phyloP scores from a whole-genome alignment of 305 asterid genomes.

The Fraxinus angustifolia region DNA sequence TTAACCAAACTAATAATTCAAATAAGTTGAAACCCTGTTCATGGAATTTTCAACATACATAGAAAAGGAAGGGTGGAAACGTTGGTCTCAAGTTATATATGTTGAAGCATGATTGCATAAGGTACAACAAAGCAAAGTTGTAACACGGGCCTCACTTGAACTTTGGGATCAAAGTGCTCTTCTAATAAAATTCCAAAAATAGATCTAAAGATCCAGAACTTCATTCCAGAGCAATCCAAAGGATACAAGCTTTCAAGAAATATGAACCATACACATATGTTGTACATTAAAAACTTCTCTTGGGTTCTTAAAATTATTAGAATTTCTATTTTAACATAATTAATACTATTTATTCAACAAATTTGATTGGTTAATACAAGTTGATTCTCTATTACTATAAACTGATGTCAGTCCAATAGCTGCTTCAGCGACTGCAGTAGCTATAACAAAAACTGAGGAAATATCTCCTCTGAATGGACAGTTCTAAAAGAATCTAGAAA shows the following conservation, averaged over 20 bases:
- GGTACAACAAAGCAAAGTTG: not conserved
- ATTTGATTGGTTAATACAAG: not conserved
- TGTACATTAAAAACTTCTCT: not conserved
- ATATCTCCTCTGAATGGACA: not conserved
- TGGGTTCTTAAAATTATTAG: not conserved
- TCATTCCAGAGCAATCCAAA: not conserved
- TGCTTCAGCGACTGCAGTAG: not conserved
- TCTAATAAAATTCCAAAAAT: not conserved
- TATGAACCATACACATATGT: not conserved
- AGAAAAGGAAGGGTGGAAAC: not conserved
- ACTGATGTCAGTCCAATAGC: not conserved
- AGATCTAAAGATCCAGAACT: not conserved
- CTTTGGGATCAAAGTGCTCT: not conserved
- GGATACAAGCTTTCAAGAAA: not conserved
- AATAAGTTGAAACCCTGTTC: not conserved
- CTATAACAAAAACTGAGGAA: not conserved
- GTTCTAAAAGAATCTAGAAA: not conserved
- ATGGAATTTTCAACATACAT: not conserved
- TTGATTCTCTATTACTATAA: not conserved
- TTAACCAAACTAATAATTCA: not conserved
- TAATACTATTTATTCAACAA: not conserved
- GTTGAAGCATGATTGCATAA: not conserved
- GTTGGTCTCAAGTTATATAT: not conserved
- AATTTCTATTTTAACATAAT: not conserved
- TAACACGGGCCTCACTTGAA: not conserved